Base-by-base conservation (phyloP, 228 moss, liverwort and hornwort genomes). In the Sphagnum fallax region DNA sequence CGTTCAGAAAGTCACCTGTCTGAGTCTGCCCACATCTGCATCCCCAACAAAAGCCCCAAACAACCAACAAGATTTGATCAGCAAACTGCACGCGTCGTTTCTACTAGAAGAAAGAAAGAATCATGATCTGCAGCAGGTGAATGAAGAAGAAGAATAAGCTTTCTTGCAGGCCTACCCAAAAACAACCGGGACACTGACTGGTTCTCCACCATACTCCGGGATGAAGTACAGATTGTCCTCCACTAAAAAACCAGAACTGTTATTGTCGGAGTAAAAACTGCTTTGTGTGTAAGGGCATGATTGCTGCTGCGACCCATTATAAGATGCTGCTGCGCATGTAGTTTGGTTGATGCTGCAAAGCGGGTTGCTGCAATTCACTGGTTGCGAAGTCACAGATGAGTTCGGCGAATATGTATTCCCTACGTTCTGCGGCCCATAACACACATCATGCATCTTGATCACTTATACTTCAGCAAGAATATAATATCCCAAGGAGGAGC, bases 171-270 rank as follows among this genome's bases (percentile, higher is more conserved):
- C 75, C 73, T 70, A 95, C 95, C 95, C 96, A 15, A 96, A 59
- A 13, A 90, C 73, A 52, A 97, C 61, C 5, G 83, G 81, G 16
- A 82, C 64, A 61, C 88, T 79, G 4, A 80, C 75, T 1, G 63
- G 13, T 8, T 8, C 48, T 52, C 84, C 73, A 48, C 91, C 87
- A 16, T 65, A 61, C 69, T 91, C 84, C 10, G 80, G 80, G 49
- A 12, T 65, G 18, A 97, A 84, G 70, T 93, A 84, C 76, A 97
- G 63, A 9, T 63, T 74, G 62, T 97, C 97, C 70, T 90, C 73
- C 5, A 88, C 89, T 49, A 97, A 49, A 2, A 70, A 80, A 15
- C 97, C 97, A 13, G 83, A 88, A 4, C 85, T 80, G 49, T 84
- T 86, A 2, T 91, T 92, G 77, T 32, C 32, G 32, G 32, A 32